Conservation (phyloP, 2,329 filamentous ascomycete genomes). For the Chrysosporium keratinophilum region DNA sequence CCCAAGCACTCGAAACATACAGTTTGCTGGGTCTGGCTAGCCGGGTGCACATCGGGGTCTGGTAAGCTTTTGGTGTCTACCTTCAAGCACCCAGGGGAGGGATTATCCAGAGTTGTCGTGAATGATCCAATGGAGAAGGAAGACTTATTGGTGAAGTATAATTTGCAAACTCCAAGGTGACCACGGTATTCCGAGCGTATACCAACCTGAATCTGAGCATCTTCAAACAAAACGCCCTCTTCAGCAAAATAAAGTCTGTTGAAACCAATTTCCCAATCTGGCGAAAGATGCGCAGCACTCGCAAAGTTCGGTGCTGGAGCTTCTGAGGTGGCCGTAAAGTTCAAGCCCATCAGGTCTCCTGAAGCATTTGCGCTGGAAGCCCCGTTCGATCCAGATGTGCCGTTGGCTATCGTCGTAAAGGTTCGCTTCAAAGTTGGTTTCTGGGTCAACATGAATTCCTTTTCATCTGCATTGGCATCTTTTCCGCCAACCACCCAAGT, state of each 20-base stretch:
- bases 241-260: conserved; percentile 66
- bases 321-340: conserved; percentile 55
- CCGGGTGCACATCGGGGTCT: conserved; percentile 65
- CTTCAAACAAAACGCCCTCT: conserved; percentile 89
- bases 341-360: conserved; percentile 69
- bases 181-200: conserved; percentile 87
- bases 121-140: conserved; percentile 77
- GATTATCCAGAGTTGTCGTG: conserved; percentile 82
- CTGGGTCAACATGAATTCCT: conserved; percentile 71
- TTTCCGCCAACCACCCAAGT: conserved; percentile 98
- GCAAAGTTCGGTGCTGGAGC: conserved; percentile 70
- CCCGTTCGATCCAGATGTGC: conserved; percentile 27
- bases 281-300: conserved; percentile 81
- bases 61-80: conserved; percentile 83
- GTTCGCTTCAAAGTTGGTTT: conserved; percentile 74
- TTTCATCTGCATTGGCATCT: conserved; percentile 73
- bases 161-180: conserved; percentile 88
- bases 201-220: conserved; percentile 85
- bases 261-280: conserved; percentile 88
- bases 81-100: conserved; percentile 54
- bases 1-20: conserved; percentile 84
- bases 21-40: conserved; percentile 78
- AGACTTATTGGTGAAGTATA: conserved; percentile 94
- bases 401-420: conserved; percentile 53
- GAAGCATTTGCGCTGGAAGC: conserved; percentile 37